Evolutionary conservation across 139 green algal species (phyloP).

Genomic region (Parachlorella kessleri): DNA sequence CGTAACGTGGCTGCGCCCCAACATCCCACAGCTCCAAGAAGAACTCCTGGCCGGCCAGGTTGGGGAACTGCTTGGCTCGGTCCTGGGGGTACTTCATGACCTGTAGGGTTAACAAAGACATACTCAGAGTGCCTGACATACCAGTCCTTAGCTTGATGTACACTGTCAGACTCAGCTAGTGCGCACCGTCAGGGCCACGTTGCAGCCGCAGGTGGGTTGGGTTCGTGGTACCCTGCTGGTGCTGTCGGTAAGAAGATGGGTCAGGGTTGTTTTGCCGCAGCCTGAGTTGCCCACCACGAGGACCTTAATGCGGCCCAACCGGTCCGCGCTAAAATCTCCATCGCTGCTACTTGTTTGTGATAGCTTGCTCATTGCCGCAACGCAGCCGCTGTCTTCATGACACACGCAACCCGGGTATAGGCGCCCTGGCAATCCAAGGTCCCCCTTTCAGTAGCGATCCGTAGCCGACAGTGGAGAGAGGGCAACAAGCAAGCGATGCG

Average conservation of each 20-base stretch:
- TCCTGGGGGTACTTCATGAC: background rate
- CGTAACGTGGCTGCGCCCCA: conserved; percentile 21
- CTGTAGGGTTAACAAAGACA: no score
- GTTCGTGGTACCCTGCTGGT: background rate
- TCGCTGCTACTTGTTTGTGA: no score
- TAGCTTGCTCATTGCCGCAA: no score
- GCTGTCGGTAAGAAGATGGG: background rate
- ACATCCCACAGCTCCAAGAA: conserved; percentile 45
- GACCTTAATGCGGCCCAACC: background rate
- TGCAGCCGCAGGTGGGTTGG: background rate
- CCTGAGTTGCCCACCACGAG: background rate
- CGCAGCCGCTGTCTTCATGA: no score
- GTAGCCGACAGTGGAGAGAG: no score
- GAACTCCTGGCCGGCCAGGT: background rate
- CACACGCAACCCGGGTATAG: no score
- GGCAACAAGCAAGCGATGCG: no score
- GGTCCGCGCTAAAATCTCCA: background rate
- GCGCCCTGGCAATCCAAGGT: no score
- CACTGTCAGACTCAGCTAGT: no score
- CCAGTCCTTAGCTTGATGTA: no score
- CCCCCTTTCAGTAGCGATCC: no score
- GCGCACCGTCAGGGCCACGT: background rate
- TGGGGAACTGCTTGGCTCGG: background rate
- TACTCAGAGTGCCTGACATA: no score
- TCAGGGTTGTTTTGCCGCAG: conserved; percentile 3